phyloP scores from a whole-genome alignment of 768 basidiomycete genomes.

The Obba rivulosa region DNA sequence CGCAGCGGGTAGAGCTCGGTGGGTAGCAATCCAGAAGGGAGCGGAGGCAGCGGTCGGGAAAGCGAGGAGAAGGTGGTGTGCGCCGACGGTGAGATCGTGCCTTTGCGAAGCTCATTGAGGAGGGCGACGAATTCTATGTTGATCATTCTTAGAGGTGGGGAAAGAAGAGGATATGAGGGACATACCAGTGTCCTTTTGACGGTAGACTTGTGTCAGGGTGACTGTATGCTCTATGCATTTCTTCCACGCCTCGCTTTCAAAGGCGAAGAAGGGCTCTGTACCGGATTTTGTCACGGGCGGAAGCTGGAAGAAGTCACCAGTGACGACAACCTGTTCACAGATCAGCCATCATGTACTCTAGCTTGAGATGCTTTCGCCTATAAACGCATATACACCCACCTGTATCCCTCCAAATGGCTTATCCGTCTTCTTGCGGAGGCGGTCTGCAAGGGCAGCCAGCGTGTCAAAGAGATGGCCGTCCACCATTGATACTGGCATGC shows the following conservation, averaged over 20 bases:
- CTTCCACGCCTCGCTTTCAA: constrained; percentile 57
- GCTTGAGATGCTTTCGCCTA: constrained; percentile 4
- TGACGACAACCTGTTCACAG: constrained; percentile 44
- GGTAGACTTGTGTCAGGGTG: constrained; percentile 66
- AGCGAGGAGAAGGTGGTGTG: constrained; percentile 45
- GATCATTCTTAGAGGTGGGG: background rate
- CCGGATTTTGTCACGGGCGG: constrained; percentile 49
- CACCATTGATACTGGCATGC: constrained; percentile 62
- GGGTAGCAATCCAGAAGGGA: constrained; percentile 31
- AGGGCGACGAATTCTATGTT: constrained; percentile 54
- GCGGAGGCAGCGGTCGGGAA: constrained; percentile 27
- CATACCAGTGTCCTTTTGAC: constrained; percentile 69
- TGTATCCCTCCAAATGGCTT: constrained; percentile 67
- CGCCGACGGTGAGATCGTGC: constrained; percentile 42
- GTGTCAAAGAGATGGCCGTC: constrained; percentile 59
- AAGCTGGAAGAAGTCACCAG: constrained; percentile 66
- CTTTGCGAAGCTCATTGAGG: constrained; percentile 72
- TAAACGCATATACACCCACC: constrained; percentile 35
- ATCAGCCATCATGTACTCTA: background rate
- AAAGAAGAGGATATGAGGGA: background rate
- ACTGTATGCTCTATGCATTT: constrained; percentile 55
- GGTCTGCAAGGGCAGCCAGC: constrained; percentile 45
- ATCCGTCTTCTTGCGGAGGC: constrained; percentile 42
- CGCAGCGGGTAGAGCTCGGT: constrained; percentile 62
- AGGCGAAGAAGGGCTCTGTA: constrained; percentile 49